Conservation (phyloP, 2,329 filamentous ascomycete species). For the Ophiostoma triangulosporum region DNA sequence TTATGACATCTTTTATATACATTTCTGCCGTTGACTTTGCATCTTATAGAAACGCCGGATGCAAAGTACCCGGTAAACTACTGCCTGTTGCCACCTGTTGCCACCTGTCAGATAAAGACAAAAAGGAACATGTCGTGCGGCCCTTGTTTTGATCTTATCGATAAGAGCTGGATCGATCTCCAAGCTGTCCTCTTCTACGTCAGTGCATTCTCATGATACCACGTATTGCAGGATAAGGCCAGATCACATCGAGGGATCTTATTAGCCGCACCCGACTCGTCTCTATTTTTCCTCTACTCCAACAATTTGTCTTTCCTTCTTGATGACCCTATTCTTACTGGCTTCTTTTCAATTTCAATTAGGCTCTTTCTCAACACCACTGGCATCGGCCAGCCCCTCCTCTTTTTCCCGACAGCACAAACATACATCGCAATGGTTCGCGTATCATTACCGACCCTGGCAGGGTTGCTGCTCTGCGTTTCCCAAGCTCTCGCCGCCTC, state of each 20-base stretch:
- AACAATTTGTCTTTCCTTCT: background rate
- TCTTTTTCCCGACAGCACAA: background rate
- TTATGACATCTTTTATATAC: background rate
- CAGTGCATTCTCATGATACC: background rate
- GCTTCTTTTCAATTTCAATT: background rate
- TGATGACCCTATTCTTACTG: background rate
- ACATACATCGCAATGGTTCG: background rate
- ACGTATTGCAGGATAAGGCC: slow-evolving; percentile 3
- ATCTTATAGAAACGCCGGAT: background rate
- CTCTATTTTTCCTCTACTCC: background rate
- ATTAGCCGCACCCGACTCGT: background rate
- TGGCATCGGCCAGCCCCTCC: background rate
- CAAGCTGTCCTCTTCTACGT: slow-evolving; percentile 10
- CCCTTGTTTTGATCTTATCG: background rate
- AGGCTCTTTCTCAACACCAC: background rate
- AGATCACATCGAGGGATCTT: slow-evolving; percentile 4
- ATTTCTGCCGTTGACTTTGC: background rate
- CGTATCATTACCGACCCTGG: slow-evolving; percentile 14
- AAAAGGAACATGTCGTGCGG: too few relatives aligned
- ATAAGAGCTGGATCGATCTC: background rate
- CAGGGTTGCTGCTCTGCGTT: slow-evolving; percentile 29
- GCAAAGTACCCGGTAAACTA: too few relatives aligned
- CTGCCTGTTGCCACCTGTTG: background rate
- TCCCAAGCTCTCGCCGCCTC: slow-evolving; percentile 41
- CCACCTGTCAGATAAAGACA: background rate